phyloP scores from a whole-genome alignment of 1,139 yeast genomes.

The Ashbya aceris region DNA sequence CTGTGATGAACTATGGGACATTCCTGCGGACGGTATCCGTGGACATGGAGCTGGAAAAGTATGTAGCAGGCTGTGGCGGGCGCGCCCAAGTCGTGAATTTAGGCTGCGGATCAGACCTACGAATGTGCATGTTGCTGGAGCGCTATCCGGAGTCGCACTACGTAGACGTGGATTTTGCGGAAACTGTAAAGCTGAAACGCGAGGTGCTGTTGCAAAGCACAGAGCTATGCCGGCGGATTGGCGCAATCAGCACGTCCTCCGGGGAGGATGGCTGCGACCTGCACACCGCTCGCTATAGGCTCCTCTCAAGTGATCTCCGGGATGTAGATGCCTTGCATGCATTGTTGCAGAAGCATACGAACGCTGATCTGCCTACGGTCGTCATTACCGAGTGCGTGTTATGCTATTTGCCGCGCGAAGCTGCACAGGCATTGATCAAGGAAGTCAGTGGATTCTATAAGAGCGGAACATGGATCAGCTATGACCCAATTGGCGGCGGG shows the following conservation, averaged over 20 bases:
- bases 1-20: slow-evolving; percentile 78
- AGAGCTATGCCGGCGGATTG: slow-evolving; percentile 21
- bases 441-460: slow-evolving; percentile 30
- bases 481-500: slow-evolving; percentile 77
- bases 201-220: slow-evolving; percentile 29
- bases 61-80: slow-evolving; percentile 32
- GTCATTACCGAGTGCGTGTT: slow-evolving; percentile 82
- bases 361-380: slow-evolving; percentile 48
- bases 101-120: slow-evolving; percentile 96
- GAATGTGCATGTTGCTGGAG: slow-evolving; percentile 32
- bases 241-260: slow-evolving; percentile 5
- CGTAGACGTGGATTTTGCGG: slow-evolving; percentile 71
- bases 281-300: slow-evolving; percentile 18
- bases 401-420: slow-evolving; percentile 61
- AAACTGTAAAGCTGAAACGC: slow-evolving; percentile 52
- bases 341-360: slow-evolving; percentile 26
- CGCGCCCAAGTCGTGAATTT: slow-evolving; percentile 61
- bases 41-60: slow-evolving; percentile 44
- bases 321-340: slow-evolving; percentile 12
- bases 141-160: slow-evolving; percentile 34
- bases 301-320: slow-evolving; percentile 26
- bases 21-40: slow-evolving; percentile 63
- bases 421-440: slow-evolving; percentile 44
- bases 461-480: slow-evolving; percentile 44
- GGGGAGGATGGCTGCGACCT: slow-evolving; percentile 8